Base-by-base conservation (phyloP, 2,329 filamentous ascomycete genomes). In the Sordariomycetes sp. region DNA sequence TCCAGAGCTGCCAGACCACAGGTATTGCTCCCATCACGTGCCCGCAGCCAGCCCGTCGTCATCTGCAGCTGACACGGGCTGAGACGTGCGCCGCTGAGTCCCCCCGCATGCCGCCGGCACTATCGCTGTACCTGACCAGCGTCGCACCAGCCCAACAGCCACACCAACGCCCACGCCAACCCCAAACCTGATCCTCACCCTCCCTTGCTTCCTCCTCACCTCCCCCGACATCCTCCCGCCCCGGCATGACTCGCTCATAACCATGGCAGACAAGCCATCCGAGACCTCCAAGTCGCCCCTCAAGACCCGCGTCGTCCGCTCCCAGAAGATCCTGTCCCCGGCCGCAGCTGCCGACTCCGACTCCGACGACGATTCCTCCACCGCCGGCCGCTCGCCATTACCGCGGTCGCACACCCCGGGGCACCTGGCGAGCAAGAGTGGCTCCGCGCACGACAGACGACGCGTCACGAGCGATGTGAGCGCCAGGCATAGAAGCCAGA, bases 331-430 rank as follows among this genome's bases (percentile, higher is more conserved):
- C 43, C 46, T 39, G 44, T 46, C 38, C 45, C 42, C 36, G 19
- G 39, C 34, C 24, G 40, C 50, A 36, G 49, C 52, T 37, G 53
- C 54, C 40, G 53, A 53, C 20, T 48, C 46, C 44, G 53, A 60
- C 36, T 50, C 51, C 18, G 55, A 56, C 34, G 52, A 57, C 17
- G 51, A 30, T 42, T 54, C 21, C n/a, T 21, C 16, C 40, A 54
- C 59, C 31, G 9, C 9, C 23, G 48, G 55, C 40, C 51, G 55
- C 40, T 34, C 44, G 38, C 46, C 64, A 31, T 49, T 71, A 29
- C 59, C 64, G 19, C 66, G 75, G 43, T 77, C 68, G 48, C 75
- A 79, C 50, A 79, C 75, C 2, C 75, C 75, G 2, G 73, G 75
- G 37, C 73, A 78, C 46, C 63, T 79, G 26, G 58, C 75, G 10